Conservation (phyloP, 192 early-diverging fungal species). For the Coemansia sp. region DNA sequence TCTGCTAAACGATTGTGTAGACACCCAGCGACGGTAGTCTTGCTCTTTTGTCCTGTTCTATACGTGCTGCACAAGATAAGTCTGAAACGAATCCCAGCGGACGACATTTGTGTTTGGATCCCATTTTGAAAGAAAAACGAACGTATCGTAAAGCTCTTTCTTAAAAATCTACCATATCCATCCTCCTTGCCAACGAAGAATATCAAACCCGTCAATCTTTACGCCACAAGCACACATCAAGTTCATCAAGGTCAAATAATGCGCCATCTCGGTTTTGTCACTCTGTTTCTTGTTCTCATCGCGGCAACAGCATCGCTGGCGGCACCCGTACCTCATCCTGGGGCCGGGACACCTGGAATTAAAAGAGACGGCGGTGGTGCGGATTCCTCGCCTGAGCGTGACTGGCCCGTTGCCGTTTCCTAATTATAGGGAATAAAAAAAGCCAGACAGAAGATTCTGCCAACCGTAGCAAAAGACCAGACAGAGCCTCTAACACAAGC, state of each 20-base stretch:
- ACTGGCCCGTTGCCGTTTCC: constrained; percentile 47
- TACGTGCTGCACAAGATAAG: neutral
- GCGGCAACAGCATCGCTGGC: constrained; percentile 25
- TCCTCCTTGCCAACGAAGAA: neutral
- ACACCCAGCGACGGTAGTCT: neutral
- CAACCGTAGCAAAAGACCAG: neutral
- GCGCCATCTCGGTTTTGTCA: constrained; percentile 14
- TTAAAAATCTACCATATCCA: neutral
- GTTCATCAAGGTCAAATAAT: neutral
- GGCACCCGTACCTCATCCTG: constrained; percentile 26
- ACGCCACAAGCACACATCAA: neutral
- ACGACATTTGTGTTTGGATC: neutral
- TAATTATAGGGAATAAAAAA: constrained; percentile 6
- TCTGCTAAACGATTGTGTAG: neutral
- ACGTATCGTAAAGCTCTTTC: too few species aligned
- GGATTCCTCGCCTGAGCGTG: constrained; percentile 35
- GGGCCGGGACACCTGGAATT: neutral
- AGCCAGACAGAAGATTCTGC: too few species aligned
- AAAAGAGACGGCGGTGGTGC: constrained; percentile 6
- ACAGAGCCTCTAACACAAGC: too few species aligned
- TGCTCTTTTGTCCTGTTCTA: neutral
- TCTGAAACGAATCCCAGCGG: neutral
- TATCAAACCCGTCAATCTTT: neutral
- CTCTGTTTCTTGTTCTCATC: constrained; percentile 24
- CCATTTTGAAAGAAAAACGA: neutral